Base-by-base conservation (phyloP, 257 asterid genomes). In the Penstemon davidsonii region DNA sequence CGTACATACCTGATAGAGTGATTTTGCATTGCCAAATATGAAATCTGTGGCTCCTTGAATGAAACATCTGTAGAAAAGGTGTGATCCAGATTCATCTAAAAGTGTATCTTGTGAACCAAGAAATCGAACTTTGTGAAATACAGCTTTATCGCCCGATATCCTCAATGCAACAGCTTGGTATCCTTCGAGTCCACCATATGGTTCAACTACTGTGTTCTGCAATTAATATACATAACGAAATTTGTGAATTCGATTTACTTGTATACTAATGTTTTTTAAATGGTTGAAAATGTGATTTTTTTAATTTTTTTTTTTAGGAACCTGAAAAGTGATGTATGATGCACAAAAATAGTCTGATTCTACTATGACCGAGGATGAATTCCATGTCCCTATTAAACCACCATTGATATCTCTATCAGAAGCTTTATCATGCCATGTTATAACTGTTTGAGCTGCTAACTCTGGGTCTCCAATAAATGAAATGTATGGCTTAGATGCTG, bases 31-130 rank as follows among this genome's bases (percentile, higher is more conserved):
- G 55, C 97, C 96, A 66, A 81, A 84, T 7, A 88, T 85, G 84
- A 88, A 87, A 66, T 91, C 97, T 0, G 79, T 75, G 0, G 84
- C 69, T 8, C 96, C 97, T 74, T 76, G 84, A 53, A 91, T 82
- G 80, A 67, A 84, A 69, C 94, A 88, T 8, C 75, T 66, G 76
- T 59, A 70, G 66, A 76, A 88, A 54, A 69, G 87, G 13, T 91
- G 96, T 0, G 81, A 49, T 3, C 97, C 96, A 0, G 9, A 3
- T 8, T 84, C 85, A 55, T 91, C 97, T n/a, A 84, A 74, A 1
- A 91, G 90, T 0, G 97, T 84, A 15, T 91, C 95, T 55, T 91
- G 96, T 51, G 87, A 73, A 25, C 97, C 97, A 46, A 88, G 64
- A 46, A 88, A 78, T 13, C 87, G 65, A 10, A 73, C 81, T 53